phyloP scores from a whole-genome alignment of 495 filamentous ascomycete species.

The Rusavskia elegans region DNA sequence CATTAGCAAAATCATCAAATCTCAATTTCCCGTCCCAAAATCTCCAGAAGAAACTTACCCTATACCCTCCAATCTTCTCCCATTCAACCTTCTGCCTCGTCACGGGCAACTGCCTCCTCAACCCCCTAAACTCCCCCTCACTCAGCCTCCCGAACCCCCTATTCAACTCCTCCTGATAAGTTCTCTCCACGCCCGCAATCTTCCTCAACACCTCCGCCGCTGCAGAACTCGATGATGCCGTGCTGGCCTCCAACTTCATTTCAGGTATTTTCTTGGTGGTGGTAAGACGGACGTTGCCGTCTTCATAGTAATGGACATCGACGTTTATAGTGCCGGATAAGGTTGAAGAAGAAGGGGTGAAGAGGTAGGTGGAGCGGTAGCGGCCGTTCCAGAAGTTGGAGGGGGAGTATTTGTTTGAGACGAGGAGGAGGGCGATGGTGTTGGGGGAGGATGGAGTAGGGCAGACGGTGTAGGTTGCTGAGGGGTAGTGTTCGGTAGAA shows the following conservation, averaged over 20 bases:
- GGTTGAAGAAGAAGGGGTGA: conserved; percentile 43
- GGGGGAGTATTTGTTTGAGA: conserved; percentile 92
- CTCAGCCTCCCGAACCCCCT: conserved; percentile 71
- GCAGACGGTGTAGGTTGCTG: conserved; percentile 63
- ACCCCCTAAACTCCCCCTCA: conserved; percentile 86
- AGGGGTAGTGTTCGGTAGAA: conserved; percentile 78
- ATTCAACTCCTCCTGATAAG: conserved; percentile 94
- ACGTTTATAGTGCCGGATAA: conserved; percentile 58
- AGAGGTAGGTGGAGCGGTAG: conserved; percentile 79
- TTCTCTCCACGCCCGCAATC: conserved; percentile 67
- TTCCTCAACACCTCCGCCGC: conserved; percentile 54
- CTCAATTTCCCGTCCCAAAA: no score
- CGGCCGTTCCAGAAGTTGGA: conserved; percentile 99
- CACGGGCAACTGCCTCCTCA: conserved; percentile 85
- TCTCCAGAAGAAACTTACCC: conserved; percentile 16
- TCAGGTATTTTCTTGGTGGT: conserved; percentile 55
- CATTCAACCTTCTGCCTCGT: conserved; percentile 98
- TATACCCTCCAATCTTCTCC: conserved; percentile 96
- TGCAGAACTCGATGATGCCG: conserved; percentile 36
- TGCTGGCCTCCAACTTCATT: conserved; percentile 16
- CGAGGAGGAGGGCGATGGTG: conserved; percentile 63
- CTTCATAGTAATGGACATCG: conserved; percentile 98
- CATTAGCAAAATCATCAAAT: not conserved
- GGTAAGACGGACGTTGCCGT: conserved; percentile 87
- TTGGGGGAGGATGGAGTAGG: conserved; percentile 32